phyloP scores from a whole-genome alignment of 2,329 filamentous ascomycete species.

The Claviceps capensis region DNA sequence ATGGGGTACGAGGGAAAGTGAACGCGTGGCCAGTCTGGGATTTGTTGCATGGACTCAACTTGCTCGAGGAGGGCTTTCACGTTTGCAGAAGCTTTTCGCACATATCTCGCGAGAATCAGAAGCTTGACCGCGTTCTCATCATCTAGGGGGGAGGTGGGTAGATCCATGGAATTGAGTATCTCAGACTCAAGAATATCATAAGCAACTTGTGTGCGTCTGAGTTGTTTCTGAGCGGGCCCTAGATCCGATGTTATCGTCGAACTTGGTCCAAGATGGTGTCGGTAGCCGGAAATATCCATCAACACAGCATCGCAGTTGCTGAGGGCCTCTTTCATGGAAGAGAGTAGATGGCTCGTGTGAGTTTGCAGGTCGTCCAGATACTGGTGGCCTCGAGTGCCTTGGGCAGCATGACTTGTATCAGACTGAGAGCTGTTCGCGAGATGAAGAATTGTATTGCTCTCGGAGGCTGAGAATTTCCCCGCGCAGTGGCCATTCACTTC shows the following conservation, averaged over 20 bases:
- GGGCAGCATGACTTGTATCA: background rate
- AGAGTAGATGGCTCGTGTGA: conserved; percentile 33
- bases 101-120: conserved; percentile 41
- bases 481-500: conserved; percentile 8
- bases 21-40: conserved; percentile 25
- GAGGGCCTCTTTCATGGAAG: conserved; percentile 30
- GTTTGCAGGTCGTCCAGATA: conserved; percentile 21
- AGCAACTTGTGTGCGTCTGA: conserved; percentile 28
- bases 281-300: conserved; percentile 39
- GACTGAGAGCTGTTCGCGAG: background rate
- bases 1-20: conserved; percentile 40
- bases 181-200: conserved; percentile 34
- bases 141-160: conserved; percentile 26
- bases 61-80: conserved; percentile 33
- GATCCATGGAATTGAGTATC: conserved; percentile 32
- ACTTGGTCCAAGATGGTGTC: conserved; percentile 31
- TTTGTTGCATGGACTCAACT: conserved; percentile 32
- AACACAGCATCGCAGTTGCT: conserved; percentile 35
- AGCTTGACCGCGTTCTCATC: conserved; percentile 37
- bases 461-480: background rate
- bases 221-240: conserved; percentile 21
- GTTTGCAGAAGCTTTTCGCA: conserved; percentile 35
- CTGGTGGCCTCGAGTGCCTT: background rate
- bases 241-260: conserved; percentile 28
- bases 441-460: background rate